A percentile compares a stretch with the other conserved stretches of the same genome.
Evolutionary conservation across 2,329 filamentous ascomycete species (phyloP).

Genomic region (Zalaria obscura): DNA sequence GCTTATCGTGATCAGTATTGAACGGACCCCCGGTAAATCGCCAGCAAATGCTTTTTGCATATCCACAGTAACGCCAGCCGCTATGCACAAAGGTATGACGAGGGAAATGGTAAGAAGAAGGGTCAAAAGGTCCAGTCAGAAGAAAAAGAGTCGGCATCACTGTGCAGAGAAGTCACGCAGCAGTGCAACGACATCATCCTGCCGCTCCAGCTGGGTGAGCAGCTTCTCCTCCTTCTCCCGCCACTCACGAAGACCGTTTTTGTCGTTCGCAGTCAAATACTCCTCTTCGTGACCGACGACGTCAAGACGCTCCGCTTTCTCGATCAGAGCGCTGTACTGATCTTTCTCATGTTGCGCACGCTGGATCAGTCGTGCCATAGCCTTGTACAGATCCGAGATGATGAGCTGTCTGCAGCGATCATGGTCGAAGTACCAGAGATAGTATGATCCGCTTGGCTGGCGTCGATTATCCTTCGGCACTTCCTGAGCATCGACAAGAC

Average conservation of each 20-base stretch:
- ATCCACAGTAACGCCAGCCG: slow-evolving; percentile 10
- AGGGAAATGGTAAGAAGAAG: neutral
- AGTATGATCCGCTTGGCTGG: slow-evolving; percentile 70
- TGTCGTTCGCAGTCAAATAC: slow-evolving; percentile 60
- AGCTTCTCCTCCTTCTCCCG: slow-evolving; percentile 53
- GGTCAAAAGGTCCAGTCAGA: neutral
- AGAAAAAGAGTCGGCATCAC: neutral
- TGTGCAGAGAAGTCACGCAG: slow-evolving; percentile 48
- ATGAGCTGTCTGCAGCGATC: slow-evolving; percentile 56
- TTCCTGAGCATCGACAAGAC: slow-evolving; percentile 84
- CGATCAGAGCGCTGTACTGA: slow-evolving; percentile 57
- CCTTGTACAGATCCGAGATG: slow-evolving; percentile 73
- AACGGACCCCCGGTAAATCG: neutral
- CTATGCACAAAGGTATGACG: slow-evolving; percentile 1
- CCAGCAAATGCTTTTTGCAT: neutral
- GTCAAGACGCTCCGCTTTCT: slow-evolving; percentile 72
- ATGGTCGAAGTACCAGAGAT: slow-evolving; percentile 81
- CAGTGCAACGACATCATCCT: slow-evolving; percentile 75
- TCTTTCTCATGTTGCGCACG: slow-evolving; percentile 63
- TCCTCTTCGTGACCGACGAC: slow-evolving; percentile 74
- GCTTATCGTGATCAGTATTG: neutral
- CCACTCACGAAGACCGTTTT: slow-evolving; percentile 52
- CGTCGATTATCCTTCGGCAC: slow-evolving; percentile 78
- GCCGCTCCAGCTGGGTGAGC: slow-evolving; percentile 60
- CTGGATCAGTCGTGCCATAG: slow-evolving; percentile 74